These are phyloP conservation scores for Chlamydomonas eustigma DNA, from an alignment of 139 green algal genomes.

Conservation along the genomic window DNA sequence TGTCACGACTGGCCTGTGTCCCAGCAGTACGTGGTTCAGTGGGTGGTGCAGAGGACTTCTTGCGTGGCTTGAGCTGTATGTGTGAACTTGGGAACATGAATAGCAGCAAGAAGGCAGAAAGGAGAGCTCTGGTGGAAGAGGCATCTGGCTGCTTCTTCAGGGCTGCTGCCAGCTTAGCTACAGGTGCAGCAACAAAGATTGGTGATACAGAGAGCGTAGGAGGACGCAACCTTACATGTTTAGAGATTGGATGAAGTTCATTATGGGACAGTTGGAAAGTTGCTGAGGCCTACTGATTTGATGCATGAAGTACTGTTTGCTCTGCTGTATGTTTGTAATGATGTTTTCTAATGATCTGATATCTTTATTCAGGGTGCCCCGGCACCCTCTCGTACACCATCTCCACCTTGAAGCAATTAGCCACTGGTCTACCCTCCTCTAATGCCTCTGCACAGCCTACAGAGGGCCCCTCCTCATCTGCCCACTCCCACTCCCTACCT, in stretches of 20 bases:
- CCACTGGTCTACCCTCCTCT: not conserved
- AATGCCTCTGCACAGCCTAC: too few species aligned
- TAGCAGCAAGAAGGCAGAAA: not conserved
- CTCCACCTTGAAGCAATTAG: not conserved
- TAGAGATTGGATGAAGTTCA: too few species aligned
- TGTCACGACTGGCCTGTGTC: conserved; percentile 27
- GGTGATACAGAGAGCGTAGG: too few species aligned
- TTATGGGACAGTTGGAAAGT: too few species aligned
- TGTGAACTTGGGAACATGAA: conserved; percentile 20
- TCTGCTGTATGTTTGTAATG: too few species aligned
- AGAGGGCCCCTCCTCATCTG: too few species aligned
- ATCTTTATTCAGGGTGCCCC: not conserved
- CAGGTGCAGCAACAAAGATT: too few species aligned
- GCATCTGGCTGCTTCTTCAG: conserved; percentile 47
- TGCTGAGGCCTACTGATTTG: too few species aligned
- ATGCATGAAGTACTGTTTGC: too few species aligned
- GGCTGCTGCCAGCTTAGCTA: conserved; percentile 30
- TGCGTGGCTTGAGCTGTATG: conserved; percentile 37
- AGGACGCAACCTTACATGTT: too few species aligned
- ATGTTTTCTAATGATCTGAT: too few species aligned
- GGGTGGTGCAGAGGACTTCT: conserved; percentile 26
- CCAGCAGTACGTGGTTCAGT: conserved; percentile 11
- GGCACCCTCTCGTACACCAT: not conserved
- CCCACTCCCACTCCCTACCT: too few species aligned
- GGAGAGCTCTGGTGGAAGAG: conserved; percentile 17